Percentiles rank a stretch among this genome's conserved stretches.
These are phyloP conservation scores for Cinnamomum chago DNA, from an alignment of 164 flowering plant species.

Conservation along the genomic window DNA sequence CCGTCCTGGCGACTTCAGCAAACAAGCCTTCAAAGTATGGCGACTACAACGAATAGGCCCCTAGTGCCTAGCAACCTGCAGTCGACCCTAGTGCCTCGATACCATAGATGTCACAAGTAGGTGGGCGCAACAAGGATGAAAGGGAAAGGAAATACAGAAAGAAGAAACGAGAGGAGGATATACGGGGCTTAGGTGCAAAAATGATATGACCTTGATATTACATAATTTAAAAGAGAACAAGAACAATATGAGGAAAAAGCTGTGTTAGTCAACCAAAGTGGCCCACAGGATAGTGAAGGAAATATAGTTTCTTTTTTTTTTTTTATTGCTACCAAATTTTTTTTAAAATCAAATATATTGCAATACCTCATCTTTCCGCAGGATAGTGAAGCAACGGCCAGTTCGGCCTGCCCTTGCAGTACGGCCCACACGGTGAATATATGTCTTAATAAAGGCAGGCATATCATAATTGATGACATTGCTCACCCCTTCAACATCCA, in stretches of 20 bases:
- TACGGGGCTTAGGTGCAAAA: no score
- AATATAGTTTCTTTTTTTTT: neutral
- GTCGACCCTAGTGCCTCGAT: no score
- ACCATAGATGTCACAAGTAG: no score
- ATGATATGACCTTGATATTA: neutral
- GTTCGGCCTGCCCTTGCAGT: conserved; percentile 90
- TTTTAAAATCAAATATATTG: neutral
- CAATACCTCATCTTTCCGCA: conserved; percentile 62
- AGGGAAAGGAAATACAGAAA: no score
- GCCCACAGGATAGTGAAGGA: neutral
- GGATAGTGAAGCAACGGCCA: conserved; percentile 82
- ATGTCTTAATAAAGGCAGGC: conserved; percentile 74
- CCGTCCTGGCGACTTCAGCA: no score
- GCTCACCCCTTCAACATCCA: conserved; percentile 87
- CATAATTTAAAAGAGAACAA: neutral
- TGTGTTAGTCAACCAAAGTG: neutral
- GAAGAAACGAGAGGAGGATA: no score
- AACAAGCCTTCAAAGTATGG: no score
- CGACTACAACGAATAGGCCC: no score
- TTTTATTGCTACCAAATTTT: neutral
- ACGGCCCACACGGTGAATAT: conserved; percentile 88
- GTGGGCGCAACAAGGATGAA: no score
- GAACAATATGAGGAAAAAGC: neutral
- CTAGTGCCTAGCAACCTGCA: no score
- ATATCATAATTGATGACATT: conserved; percentile 82